These are phyloP conservation scores for Xylaria sp. DNA, from an alignment of 495 filamentous ascomycete genomes.

Conservation along the genomic window DNA sequence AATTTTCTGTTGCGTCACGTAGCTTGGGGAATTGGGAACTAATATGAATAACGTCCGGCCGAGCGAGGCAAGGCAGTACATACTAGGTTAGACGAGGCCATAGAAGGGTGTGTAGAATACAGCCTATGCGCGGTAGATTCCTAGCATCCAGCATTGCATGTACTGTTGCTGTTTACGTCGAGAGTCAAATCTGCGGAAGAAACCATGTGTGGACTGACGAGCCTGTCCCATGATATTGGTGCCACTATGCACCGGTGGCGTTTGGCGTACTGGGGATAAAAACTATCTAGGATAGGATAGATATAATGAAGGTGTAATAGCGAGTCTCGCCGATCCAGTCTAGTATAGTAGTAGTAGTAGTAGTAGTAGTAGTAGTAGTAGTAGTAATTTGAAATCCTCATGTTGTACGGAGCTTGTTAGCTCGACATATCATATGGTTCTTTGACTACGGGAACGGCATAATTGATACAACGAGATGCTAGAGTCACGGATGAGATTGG, in stretches of 20 bases:
- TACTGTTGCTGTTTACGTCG: neutral
- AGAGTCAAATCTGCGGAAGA: neutral
- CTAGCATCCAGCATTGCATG: neutral
- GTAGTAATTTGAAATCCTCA: neutral
- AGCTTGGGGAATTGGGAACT: neutral
- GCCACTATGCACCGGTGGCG: neutral
- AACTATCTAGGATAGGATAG: neutral
- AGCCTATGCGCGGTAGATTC: neutral
- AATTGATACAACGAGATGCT: neutral
- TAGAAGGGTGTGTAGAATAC: slow-evolving; percentile 1
- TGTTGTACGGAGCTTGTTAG: neutral
- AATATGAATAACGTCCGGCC: neutral
- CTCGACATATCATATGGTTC: neutral
- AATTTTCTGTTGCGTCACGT: neutral
- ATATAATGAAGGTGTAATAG: neutral
- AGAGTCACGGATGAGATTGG: neutral
- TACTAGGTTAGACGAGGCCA: neutral
- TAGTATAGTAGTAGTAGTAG: too few relatives aligned
- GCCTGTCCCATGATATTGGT: neutral
- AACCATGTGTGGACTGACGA: neutral
- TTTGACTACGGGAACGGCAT: neutral
- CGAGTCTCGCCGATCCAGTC: neutral
- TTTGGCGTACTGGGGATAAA: slow-evolving; percentile 8
- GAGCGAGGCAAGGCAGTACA: neutral
- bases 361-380: too few relatives aligned